phyloP scores from a whole-genome alignment of 2,329 filamentous ascomycete species.

The Venturiaceae sp. region DNA sequence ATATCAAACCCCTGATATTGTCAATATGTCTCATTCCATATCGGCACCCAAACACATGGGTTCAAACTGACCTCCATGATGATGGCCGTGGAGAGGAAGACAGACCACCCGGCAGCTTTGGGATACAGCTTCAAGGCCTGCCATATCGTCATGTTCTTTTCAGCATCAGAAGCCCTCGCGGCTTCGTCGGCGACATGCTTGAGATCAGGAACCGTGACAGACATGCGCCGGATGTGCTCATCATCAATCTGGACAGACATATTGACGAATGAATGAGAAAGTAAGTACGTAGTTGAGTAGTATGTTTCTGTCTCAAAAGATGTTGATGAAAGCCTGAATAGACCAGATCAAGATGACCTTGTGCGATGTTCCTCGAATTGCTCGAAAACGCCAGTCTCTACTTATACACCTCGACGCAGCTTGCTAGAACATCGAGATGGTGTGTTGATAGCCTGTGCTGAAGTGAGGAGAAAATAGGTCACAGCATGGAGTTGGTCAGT shows the following conservation, averaged over 20 bases:
- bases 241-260: conserved; percentile 4
- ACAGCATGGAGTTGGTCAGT: background rate
- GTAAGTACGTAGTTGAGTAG: background rate
- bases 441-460: background rate
- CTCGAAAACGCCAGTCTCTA: background rate
- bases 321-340: background rate
- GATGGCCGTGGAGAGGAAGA: conserved; percentile 84
- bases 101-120: conserved; percentile 74
- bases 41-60: background rate
- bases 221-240: conserved; percentile 6
- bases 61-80: conserved; percentile 69
- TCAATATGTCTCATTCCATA: background rate
- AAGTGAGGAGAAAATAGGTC: background rate
- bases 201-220: conserved; percentile 5
- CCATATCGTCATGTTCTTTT: conserved; percentile 45
- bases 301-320: no score
- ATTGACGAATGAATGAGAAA: background rate
- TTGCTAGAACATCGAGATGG: background rate
- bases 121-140: conserved; percentile 77
- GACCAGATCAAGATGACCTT: background rate
- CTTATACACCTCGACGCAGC: background rate
- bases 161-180: conserved; percentile 24
- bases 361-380: background rate
- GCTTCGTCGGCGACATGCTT: conserved; percentile 4
- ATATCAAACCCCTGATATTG: conserved; percentile 42